Conservation (phyloP, 2,329 filamentous ascomycete genomes). For the Colletotrichum chlorophyti region DNA sequence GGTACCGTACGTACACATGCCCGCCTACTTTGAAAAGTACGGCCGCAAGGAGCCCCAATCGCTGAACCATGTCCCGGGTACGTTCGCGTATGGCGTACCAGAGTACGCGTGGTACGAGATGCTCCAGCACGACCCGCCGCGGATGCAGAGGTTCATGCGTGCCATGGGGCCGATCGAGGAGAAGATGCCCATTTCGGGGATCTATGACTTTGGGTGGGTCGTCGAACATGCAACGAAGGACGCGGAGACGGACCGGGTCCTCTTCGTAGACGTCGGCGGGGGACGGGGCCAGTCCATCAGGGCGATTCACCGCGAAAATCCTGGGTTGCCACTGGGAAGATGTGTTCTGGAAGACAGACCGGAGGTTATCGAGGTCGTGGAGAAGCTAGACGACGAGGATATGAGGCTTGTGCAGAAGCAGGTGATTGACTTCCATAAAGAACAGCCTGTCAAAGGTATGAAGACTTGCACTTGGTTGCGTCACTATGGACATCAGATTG, state of each 20-base stretch:
- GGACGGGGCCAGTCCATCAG: conserved; percentile 37
- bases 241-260: conserved; percentile 17
- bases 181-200: conserved; percentile 34
- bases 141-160: conserved; percentile 36
- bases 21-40: conserved; percentile 40
- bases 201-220: conserved; percentile 42
- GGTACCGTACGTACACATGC: conserved; percentile 32
- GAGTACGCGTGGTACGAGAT: conserved; percentile 42
- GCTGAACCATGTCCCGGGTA: conserved; percentile 34
- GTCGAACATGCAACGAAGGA: conserved; percentile 5
- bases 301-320: conserved; percentile 34
- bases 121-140: conserved; percentile 34
- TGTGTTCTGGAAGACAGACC: conserved; percentile 41
- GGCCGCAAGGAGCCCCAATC: conserved; percentile 39
- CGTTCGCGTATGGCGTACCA: conserved; percentile 37
- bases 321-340: conserved; percentile 34
- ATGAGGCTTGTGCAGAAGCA: conserved; percentile 27
- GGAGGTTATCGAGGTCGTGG: conserved; percentile 37
- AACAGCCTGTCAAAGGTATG: conserved; percentile 31
- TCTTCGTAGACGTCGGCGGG: conserved; percentile 44
- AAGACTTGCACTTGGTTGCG: not conserved
- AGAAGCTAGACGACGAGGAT: conserved; percentile 25
- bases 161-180: conserved; percentile 38
- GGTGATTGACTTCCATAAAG: conserved; percentile 38
- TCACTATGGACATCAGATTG: not conserved